These are phyloP conservation scores for Fragilariopsis cylindrus DNA, from an alignment of 108 stramenopile genomes.

Conservation along the genomic window DNA sequence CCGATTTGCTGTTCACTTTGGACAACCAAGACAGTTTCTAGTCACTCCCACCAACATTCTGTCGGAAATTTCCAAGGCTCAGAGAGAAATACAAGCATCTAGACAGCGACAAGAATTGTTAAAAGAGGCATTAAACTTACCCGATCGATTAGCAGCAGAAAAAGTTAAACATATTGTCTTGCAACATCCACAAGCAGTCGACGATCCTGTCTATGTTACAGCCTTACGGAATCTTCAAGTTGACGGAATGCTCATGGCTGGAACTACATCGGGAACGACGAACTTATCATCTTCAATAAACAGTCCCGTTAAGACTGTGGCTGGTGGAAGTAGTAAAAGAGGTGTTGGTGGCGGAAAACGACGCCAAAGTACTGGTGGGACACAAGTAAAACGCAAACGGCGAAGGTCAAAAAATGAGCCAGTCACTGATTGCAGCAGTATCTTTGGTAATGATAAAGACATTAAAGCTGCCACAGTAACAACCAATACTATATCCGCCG, in stretches of 20 bases:
- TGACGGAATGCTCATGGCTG: constrained; percentile 33
- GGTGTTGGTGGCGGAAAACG: neutral
- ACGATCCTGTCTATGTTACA: constrained; percentile 48
- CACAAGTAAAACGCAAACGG: constrained; percentile 5
- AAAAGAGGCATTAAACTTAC: constrained; percentile 18
- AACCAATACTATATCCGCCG: neutral
- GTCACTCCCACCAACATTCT: constrained; percentile 28
- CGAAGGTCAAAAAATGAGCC: neutral
- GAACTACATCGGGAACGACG: neutral
- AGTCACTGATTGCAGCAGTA: neutral
- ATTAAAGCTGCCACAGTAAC: neutral
- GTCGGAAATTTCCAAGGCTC: constrained; percentile 24
- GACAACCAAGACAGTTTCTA: constrained; percentile 21
- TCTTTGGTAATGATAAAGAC: neutral
- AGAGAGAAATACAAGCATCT: constrained; percentile 27
- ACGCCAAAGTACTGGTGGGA: neutral
- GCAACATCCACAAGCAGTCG: constrained; percentile 38
- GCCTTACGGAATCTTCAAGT: constrained; percentile 44
- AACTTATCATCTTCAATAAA: neutral
- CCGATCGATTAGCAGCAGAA: constrained; percentile 9
- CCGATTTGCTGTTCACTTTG: constrained; percentile 24
- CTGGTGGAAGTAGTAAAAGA: neutral
- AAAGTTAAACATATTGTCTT: constrained; percentile 24
- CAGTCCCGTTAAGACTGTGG: neutral
- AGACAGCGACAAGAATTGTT: constrained; percentile 35